Evolutionary conservation across 305 asterid species (phyloP), one percentile per base, ranked within the genome.

Genomic region (Fraxinus velutina): DNA sequence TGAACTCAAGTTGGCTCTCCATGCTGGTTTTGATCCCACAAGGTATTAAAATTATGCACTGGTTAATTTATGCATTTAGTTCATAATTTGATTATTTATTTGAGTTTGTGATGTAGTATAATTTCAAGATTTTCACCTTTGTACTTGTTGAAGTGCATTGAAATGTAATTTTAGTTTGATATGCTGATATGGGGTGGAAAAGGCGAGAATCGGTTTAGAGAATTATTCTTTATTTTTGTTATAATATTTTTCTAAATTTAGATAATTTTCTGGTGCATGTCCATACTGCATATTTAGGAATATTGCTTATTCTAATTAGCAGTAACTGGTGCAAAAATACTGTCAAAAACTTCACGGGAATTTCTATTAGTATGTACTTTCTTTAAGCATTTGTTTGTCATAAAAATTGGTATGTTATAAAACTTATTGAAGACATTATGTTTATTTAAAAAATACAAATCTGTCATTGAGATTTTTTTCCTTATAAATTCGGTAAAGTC

Each of bases 21-120:
- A 66, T 80, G 94, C 98, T 81, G 98, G 99, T 2, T 95, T 93
- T 86, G 97, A 95, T 89, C 98, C 97, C 32, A 91, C 91, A 0
- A 92, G 88, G 98, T 93, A 86, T 81, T 73, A 2, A 42, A 19
- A 30, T 0, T 24, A 70, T 42, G 29, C 33, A n/a, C 10, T 32
- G 42, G 72, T 68, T 37, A 4, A 5, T 7, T 75, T 10, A 30
- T 37, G 7, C 57, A 21, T 75, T 29, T 13, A n/a, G 12, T n/a
- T 33, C 15, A 22, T 62, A 21, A 62, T 5, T 0, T 47, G 37
- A 64, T 36, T 5, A 44, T 17, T 70, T 21, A 62, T 34, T 10
- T 66, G n/a, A 10, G 74, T 66, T 29, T 68, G 74, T 62, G 17
- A 62, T 24, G 72, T 27, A 62, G 32, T 9, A 9, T 21, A 62